A percentile compares a stretch with the other conserved stretches of the same genome.
Conservation (phyloP, 179 eudicot species). For the Pouteria campechiana region DNA sequence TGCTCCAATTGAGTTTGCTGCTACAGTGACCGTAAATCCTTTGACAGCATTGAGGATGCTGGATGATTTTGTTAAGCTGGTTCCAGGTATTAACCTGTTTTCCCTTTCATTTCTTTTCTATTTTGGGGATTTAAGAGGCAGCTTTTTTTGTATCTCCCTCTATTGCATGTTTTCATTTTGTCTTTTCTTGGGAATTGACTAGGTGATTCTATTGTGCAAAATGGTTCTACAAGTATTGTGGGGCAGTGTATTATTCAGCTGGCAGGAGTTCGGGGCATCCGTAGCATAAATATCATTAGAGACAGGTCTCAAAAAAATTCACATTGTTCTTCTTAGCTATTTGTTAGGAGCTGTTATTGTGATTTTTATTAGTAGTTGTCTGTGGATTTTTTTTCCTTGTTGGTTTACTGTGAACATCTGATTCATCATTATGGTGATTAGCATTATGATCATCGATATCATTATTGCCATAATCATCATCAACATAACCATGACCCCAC, state of each 20-base stretch:
- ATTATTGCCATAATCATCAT: no score
- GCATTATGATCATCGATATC: no score
- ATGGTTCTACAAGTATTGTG: constrained; percentile 96
- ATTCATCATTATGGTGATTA: no score
- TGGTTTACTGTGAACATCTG: no score
- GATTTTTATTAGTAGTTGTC: no score
- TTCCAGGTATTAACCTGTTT: constrained; percentile 43
- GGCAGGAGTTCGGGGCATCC: constrained; percentile 65
- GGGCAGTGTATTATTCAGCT: constrained; percentile 95
- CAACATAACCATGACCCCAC: no score
- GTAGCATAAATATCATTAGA: constrained; percentile 68
- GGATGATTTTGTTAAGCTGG: constrained; percentile 53
- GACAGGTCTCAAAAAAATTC: constrained; percentile 86
- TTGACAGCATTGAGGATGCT: constrained; percentile 86
- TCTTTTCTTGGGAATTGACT: neutral
- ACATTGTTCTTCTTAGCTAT: no score
- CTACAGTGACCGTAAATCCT: constrained; percentile 84
- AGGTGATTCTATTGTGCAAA: constrained; percentile 95
- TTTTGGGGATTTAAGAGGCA: no score
- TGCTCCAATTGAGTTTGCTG: constrained; percentile 79
- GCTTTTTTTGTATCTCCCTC: neutral
- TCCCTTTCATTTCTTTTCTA: neutral
- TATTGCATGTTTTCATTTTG: constrained; percentile 7
- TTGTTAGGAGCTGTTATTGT: no score
- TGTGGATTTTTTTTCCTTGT: no score